phyloP scores from a whole-genome alignment of 2,329 filamentous ascomycete species.

The Calonectria multiphialidica region DNA sequence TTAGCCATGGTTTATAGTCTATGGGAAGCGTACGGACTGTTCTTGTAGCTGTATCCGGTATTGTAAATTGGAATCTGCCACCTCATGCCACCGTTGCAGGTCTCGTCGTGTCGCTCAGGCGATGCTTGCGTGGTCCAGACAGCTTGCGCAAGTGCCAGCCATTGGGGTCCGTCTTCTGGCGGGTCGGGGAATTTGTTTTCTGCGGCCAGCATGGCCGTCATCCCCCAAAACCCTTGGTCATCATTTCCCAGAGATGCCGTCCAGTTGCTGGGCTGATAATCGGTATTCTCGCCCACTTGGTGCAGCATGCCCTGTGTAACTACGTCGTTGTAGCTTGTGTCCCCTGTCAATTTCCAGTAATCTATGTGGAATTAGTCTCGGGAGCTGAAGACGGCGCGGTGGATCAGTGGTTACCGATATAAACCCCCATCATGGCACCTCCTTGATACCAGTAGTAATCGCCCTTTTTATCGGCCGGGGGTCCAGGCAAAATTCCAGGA shows the following conservation, averaged over 20 bases:
- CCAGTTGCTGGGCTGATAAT: slow-evolving; percentile 72
- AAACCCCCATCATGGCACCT: slow-evolving; percentile 75
- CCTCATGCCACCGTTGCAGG: slow-evolving; percentile 77
- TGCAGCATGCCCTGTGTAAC: slow-evolving; percentile 68
- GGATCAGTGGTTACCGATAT: slow-evolving; percentile 58
- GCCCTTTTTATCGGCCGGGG: slow-evolving; percentile 58
- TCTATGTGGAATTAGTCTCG: slow-evolving; percentile 45
- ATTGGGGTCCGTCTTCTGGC: slow-evolving; percentile 64
- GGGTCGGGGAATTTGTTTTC: slow-evolving; percentile 74
- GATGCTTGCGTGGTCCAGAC: slow-evolving; percentile 74
- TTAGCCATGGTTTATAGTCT: not conserved
- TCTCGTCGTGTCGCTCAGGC: slow-evolving; percentile 71
- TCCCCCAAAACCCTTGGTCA: slow-evolving; percentile 78
- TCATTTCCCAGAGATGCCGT: slow-evolving; percentile 74
- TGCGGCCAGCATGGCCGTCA: slow-evolving; percentile 75
- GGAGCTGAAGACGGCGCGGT: not conserved
- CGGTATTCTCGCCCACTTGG: slow-evolving; percentile 67
- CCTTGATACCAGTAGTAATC: slow-evolving; percentile 83
- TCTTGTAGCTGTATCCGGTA: slow-evolving; percentile 82
- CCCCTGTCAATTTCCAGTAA: slow-evolving; percentile 77
- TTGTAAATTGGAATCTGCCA: slow-evolving; percentile 85
- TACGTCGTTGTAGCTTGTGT: slow-evolving; percentile 71
- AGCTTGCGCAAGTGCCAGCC: slow-evolving; percentile 75
- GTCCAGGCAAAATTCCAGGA: slow-evolving; percentile 70
- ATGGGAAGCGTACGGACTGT: slow-evolving; percentile 54